Evolutionary conservation across 169 alveolate genomes (phyloP).

Genomic region (Babesia gibsoni): DNA sequence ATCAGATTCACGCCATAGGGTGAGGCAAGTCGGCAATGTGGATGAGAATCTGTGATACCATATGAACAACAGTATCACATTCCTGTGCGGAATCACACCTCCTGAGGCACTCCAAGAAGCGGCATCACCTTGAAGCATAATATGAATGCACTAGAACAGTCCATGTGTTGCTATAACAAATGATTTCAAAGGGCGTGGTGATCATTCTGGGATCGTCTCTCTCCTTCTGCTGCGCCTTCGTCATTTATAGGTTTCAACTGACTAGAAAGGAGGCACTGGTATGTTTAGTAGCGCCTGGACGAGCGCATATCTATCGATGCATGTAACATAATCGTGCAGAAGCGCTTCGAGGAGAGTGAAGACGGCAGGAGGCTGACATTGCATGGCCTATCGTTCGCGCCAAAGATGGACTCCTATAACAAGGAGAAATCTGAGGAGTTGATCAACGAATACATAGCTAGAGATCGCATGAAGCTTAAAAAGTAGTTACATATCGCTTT

Average conservation of each 20-base stretch:
- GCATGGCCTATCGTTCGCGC: slow-evolving; percentile 49
- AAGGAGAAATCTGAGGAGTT: not conserved
- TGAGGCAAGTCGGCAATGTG: too few species aligned
- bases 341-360: slow-evolving; percentile 42
- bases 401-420: slow-evolving; percentile 40
- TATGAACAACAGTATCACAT: too few species aligned
- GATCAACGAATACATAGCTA: slow-evolving; percentile 1
- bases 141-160: too few species aligned
- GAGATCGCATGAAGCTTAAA: not conserved
- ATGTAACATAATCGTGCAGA: too few species aligned
- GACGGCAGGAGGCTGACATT: slow-evolving; percentile 39
- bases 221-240: slow-evolving; percentile 14
- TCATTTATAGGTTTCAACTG: not conserved
- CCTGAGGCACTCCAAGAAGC: too few species aligned
- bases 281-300: not conserved
- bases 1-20: too few species aligned
- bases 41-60: too few species aligned
- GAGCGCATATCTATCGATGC: too few species aligned
- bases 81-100: too few species aligned
- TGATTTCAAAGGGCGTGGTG: slow-evolving; percentile 1
- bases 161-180: too few species aligned
- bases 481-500: not conserved
- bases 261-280: slow-evolving; percentile 53
- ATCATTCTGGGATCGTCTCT: slow-evolving; percentile 8
- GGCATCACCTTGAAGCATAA: too few species aligned